Percentiles rank a stretch among this genome's conserved stretches.
phyloP scores from a whole-genome alignment of 2,329 filamentous ascomycete genomes.

The Daldinia sp. region DNA sequence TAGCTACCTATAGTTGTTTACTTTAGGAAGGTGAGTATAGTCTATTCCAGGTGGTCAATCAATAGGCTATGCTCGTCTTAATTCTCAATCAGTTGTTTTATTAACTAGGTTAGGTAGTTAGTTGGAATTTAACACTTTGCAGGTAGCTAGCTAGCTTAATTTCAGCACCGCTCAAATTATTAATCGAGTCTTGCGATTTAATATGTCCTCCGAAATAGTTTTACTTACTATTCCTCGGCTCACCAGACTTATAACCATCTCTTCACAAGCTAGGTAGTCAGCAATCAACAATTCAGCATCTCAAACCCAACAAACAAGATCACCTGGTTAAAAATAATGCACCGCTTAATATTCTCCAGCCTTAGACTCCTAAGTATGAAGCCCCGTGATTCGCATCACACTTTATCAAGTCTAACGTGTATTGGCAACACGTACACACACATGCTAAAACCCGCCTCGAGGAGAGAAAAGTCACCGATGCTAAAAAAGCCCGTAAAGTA shows the following conservation, averaged over 20 bases:
- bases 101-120: no score
- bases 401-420: conserved; percentile 25
- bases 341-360: neutral
- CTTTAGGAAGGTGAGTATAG: no score
- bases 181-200: neutral
- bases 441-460: conserved; percentile 3
- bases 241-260: no score
- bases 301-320: neutral
- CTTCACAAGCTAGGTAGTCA: neutral
- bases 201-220: neutral
- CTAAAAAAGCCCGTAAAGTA: conserved; percentile 1
- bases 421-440: neutral
- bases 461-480: neutral
- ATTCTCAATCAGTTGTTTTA: no score
- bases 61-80: no score
- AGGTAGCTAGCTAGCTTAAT: no score
- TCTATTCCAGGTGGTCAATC: no score
- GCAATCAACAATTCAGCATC: neutral
- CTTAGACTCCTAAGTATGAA: neutral
- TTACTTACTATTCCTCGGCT: neutral
- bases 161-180: neutral
- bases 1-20: no score
- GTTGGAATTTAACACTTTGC: no score
- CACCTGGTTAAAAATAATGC: neutral
- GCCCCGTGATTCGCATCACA: conserved; percentile 29